A percentile compares a stretch with the other conserved stretches of the same genome.
These are phyloP conservation scores for Ascochyta pisi DNA, from an alignment of 2,329 filamentous ascomycete species.

Conservation along the genomic window DNA sequence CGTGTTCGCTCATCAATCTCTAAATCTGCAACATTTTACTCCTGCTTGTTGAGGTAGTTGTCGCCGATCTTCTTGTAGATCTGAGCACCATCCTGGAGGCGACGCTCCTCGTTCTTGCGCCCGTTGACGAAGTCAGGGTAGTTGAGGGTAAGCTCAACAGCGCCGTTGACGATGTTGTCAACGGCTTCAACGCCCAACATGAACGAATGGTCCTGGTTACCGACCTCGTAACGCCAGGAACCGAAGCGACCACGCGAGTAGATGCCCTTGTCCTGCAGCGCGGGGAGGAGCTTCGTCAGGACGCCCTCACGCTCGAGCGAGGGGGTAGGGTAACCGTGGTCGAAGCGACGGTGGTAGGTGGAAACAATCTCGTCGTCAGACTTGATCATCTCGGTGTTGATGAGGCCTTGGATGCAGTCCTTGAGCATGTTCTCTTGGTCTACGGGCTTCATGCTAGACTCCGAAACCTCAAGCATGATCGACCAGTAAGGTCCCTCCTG, in stretches of 20 bases:
- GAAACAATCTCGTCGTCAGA: conserved; percentile 93
- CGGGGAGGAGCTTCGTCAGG: conserved; percentile 89
- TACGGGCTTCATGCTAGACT: conserved; percentile 94
- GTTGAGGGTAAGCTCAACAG: conserved; percentile 91
- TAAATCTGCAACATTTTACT: conserved; percentile 12
- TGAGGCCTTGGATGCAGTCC: conserved; percentile 92
- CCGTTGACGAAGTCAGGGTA: conserved; percentile 95
- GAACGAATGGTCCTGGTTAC: conserved; percentile 97
- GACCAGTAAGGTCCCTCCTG: conserved; percentile 98
- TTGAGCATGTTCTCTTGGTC: conserved; percentile 82
- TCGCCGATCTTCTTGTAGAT: conserved; percentile 50
- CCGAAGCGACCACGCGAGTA: conserved; percentile 96
- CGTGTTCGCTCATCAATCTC: conserved; percentile 14
- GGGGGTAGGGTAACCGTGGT: conserved; percentile 97
- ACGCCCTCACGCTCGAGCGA: conserved; percentile 94
- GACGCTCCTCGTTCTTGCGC: conserved; percentile 70
- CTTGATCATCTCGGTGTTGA: conserved; percentile 98
- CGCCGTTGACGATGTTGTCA: conserved; percentile 87
- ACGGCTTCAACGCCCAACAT: conserved; percentile 96
- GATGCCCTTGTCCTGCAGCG: conserved; percentile 89
- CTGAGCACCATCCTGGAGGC: conserved; percentile 68
- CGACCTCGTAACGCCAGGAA: conserved; percentile 96
- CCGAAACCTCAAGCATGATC: conserved; percentile 98
- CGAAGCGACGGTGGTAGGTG: conserved; percentile 96
- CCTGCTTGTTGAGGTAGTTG: conserved; percentile 23